A percentile compares a stretch with the other conserved stretches of the same genome.
Conservation (phyloP, 805 yeast genomes). For the Saccharomycopsis fibuligera region DNA sequence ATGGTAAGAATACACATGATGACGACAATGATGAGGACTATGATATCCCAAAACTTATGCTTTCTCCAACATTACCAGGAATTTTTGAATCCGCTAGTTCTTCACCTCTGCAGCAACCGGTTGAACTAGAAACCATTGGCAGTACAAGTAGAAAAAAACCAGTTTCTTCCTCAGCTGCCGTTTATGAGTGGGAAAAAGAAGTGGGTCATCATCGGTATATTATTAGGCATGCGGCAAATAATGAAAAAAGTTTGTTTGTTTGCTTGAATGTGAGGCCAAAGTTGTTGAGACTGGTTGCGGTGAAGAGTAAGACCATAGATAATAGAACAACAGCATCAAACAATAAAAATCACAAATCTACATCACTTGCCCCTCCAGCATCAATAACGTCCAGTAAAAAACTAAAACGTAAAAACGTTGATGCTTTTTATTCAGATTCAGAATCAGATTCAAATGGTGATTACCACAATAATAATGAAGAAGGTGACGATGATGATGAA, state of each 20-base stretch:
- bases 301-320: not conserved
- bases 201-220: conserved; percentile 1
- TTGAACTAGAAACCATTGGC: too few relatives aligned
- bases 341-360: not conserved
- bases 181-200: not conserved
- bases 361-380: conserved; percentile 1
- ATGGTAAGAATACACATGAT: conserved; percentile 8
- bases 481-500: too few relatives aligned
- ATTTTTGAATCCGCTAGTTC: too few relatives aligned
- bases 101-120: too few relatives aligned
- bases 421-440: conserved; percentile 3
- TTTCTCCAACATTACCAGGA: conserved; percentile 14
- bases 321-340: not conserved
- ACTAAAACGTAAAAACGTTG: not conserved
- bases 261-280: conserved; percentile 11
- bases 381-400: not conserved
- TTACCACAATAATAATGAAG: too few relatives aligned
- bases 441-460: too few relatives aligned
- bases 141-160: too few relatives aligned
- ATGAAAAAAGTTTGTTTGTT: not conserved
- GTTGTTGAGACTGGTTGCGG: conserved; percentile 1
- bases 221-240: not conserved
- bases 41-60: conserved; percentile 17
- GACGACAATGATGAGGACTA: conserved; percentile 22
- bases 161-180: too few relatives aligned